phyloP scores from a whole-genome alignment of 2,329 filamentous ascomycete genomes.

The Macrophomina tecta region DNA sequence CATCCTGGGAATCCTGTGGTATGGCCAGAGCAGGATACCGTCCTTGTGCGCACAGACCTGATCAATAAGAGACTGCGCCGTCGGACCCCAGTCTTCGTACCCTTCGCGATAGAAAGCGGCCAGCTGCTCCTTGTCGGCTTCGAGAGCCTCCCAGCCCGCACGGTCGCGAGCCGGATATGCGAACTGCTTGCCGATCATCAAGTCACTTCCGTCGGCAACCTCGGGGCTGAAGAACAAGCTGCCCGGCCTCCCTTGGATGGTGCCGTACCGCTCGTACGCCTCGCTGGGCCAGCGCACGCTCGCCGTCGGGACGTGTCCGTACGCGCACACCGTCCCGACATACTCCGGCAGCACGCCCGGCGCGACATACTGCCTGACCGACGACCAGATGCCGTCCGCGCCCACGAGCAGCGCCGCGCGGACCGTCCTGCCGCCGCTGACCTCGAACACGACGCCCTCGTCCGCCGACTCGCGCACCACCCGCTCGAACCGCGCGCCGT shows the following conservation, averaged over 20 bases:
- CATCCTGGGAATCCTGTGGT: slow-evolving; percentile 56
- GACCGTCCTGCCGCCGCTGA: slow-evolving; percentile 47
- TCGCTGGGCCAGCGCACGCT: slow-evolving; percentile 13
- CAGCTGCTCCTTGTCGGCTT: slow-evolving; percentile 36
- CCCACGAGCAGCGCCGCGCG: slow-evolving; percentile 57
- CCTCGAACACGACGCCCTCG: slow-evolving; percentile 51
- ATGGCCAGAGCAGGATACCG: slow-evolving; percentile 55
- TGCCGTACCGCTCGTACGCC: slow-evolving; percentile 1
- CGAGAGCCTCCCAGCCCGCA: background rate
- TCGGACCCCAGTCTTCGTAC: slow-evolving; percentile 42
- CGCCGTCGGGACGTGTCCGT: slow-evolving; percentile 33
- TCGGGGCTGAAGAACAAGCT: slow-evolving; percentile 61
- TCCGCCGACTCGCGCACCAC: slow-evolving; percentile 41
- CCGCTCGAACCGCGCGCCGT: slow-evolving; percentile 55
- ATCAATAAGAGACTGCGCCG: slow-evolving; percentile 46
- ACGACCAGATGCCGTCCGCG: slow-evolving; percentile 64
- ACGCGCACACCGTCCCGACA: slow-evolving; percentile 32
- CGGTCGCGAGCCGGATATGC: background rate
- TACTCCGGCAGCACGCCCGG: slow-evolving; percentile 55
- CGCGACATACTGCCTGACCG: slow-evolving; percentile 54
- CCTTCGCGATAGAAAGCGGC: slow-evolving; percentile 45
- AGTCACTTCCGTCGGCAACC: slow-evolving; percentile 54
- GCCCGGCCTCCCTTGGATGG: slow-evolving; percentile 40
- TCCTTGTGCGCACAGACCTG: slow-evolving; percentile 39
- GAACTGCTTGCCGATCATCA: slow-evolving; percentile 44